Base-by-base conservation (phyloP, 495 filamentous ascomycete species). In the Penicillium macrosclerotiorum region DNA sequence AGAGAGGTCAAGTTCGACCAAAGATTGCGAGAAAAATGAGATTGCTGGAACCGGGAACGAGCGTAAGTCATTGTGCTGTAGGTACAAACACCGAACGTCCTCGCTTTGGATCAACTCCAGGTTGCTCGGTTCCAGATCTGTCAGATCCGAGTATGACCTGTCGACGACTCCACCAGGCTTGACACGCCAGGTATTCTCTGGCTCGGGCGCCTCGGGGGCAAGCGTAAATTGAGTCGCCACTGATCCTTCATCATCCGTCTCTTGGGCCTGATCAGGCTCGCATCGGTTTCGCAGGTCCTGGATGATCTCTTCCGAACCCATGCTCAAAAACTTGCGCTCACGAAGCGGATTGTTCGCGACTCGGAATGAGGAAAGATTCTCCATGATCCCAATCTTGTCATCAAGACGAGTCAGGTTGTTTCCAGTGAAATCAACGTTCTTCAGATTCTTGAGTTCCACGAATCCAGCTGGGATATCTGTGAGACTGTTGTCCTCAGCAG, bases 331-430 rank as follows among this genome's bases (percentile, higher is more conserved):
- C 61, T 87, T 94, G 52, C 86, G 89, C 52, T 96, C 90, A 33
- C 85, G 73, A 9, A 98, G 66, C 4, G 93, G 93, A 57, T 98
- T 98, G 11, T 88, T 89, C 34, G 82, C 81, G 26, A 98, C 73
- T 8, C 79, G 79, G 29, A 96, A 76, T 45, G 80, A 82, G 7
- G 77, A 73, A 7, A 98, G 71, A 37, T 67, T 83, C 3, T 89
- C 80, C 88, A 97, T 95, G 20, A 80, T 65, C 5, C 87, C 88
- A 45, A 97, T 80, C 52, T 78, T 79, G 8, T 86, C 77, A 51
- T 94, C 89, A 25, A 98, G 55, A 14, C 78, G 67, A 5, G 78
- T 82, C 12, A 98, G 76, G 47, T 89, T 78, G 60, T 99, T 99
- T 34, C 82, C 83, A 6, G 86, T 86, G 45, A 97, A 81, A 61